phyloP scores from a whole-genome alignment of 2,329 filamentous ascomycete genomes.

The Akanthomyces uredinophilus region DNA sequence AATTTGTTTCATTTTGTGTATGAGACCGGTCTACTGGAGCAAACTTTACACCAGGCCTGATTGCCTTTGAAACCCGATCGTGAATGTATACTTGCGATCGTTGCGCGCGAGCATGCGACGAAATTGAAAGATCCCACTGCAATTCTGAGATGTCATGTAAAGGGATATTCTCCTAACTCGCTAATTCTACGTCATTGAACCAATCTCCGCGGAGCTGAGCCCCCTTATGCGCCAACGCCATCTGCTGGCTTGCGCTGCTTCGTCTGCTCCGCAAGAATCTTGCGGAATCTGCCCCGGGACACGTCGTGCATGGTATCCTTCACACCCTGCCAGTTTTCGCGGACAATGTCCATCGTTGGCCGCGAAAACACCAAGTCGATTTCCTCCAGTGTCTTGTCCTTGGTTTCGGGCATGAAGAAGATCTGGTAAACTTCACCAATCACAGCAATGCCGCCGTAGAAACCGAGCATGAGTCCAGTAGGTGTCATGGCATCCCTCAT shows the following conservation, averaged over 20 bases:
- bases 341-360: slow-evolving; percentile 58
- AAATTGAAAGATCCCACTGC: no score
- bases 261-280: slow-evolving; percentile 22
- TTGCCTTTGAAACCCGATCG: no score
- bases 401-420: slow-evolving; percentile 72
- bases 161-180: no score
- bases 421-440: slow-evolving; percentile 68
- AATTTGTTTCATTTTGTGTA: no score
- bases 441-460: slow-evolving; percentile 69
- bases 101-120: no score
- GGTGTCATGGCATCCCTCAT: slow-evolving; percentile 65
- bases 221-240: background rate
- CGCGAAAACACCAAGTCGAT: slow-evolving; percentile 63
- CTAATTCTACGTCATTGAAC: no score
- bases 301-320: slow-evolving; percentile 28
- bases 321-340: slow-evolving; percentile 45
- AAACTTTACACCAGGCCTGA: no score
- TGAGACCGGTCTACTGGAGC: no score
- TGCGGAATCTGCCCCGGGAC: slow-evolving; percentile 19
- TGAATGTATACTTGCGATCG: no score
- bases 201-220: no score
- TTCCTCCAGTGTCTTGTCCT: slow-evolving; percentile 63
- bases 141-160: no score
- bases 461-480: slow-evolving; percentile 62
- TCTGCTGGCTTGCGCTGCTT: slow-evolving; percentile 1